Evolutionary conservation across 208 protist genomes (phyloP), one percentile per base, ranked within the genome.

Genomic region (Trypanosoma caninum): DNA sequence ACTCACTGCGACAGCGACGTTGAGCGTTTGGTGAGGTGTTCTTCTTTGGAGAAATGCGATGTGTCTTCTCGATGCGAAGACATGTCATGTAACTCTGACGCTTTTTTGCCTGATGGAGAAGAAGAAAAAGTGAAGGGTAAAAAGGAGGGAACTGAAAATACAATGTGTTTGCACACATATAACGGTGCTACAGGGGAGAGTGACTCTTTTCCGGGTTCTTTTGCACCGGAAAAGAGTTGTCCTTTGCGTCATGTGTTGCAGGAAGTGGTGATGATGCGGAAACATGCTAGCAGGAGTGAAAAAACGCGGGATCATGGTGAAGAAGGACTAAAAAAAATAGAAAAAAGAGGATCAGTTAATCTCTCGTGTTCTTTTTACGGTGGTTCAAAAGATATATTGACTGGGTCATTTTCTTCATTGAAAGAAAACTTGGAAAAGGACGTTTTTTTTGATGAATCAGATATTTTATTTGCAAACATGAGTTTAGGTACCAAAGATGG

Each of bases 361-460:
- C 6, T 30, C 14, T 30, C 18, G 2, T 23, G 20, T 44, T 38
- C 51, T 6, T 42, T 34, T 30, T 11, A 18, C 34, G 28, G 34
- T 14, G 10, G 13, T 28, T 34, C 11, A 11, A 3, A 3, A 22
- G n/a, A 54, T 5, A 54, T 16, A 10, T 33, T 18, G 8, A 14
- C 20, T n/a, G 33, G 51, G 18, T 23, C 42, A 30, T 11, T 56
- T n/a, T 56, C 51, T 52, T 28, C 40, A 22, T 34, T 13, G 28
- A 7, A 38, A 14, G 48, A 48, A 3, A 40, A 9, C 18, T 16
- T 10, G 16, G 60, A 58, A 31, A 42, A 48, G 14, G 22, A 66
- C 7, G 44, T 66, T 30, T 66, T 66, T 22, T 66, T 66, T 58
- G 60, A 66, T 57, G 47, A 64, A 16, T 30, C 27, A 22, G 14